Percentiles rank a stretch among this genome's conserved stretches.
These are phyloP conservation scores for Beauveria bassiana DNA, from an alignment of 2,329 filamentous ascomycete genomes.

Conservation along the genomic window DNA sequence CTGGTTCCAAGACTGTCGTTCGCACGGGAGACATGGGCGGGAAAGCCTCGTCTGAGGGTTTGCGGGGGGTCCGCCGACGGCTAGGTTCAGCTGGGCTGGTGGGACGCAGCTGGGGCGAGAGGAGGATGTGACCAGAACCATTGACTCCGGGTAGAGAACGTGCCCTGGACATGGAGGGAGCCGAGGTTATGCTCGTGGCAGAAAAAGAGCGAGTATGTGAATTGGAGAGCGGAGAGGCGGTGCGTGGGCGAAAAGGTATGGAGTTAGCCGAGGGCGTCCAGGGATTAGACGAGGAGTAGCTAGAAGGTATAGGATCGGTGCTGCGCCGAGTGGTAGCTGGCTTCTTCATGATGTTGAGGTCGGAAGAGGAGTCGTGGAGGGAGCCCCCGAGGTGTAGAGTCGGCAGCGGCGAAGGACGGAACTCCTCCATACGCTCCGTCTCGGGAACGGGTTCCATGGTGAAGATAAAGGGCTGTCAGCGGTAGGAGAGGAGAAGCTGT, in stretches of 20 bases:
- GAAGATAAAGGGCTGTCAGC: background rate
- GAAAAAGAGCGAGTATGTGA: constrained; percentile 52
- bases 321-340: constrained; percentile 48
- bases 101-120: constrained; percentile 44
- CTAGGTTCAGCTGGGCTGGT: constrained; percentile 49
- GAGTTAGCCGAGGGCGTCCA: constrained; percentile 37
- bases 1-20: constrained; percentile 46
- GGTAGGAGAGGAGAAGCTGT: background rate
- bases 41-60: constrained; percentile 53
- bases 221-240: constrained; percentile 52
- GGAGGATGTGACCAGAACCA: constrained; percentile 50
- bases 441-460: constrained; percentile 61
- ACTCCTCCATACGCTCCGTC: constrained; percentile 61
- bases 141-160: constrained; percentile 58
- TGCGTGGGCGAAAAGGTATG: constrained; percentile 53
- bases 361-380: constrained; percentile 29
- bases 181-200: constrained; percentile 37
- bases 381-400: constrained; percentile 41
- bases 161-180: constrained; percentile 52
- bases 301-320: constrained; percentile 50
- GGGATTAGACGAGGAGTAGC: constrained; percentile 43
- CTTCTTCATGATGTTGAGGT: constrained; percentile 40
- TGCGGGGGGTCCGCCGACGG: constrained; percentile 44
- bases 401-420: constrained; percentile 50
- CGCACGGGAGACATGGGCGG: constrained; percentile 47